Evolutionary conservation across 306 rosid genomes (phyloP), one percentile per base, ranked within the genome.

Genomic region (Castanea mollissima): DNA sequence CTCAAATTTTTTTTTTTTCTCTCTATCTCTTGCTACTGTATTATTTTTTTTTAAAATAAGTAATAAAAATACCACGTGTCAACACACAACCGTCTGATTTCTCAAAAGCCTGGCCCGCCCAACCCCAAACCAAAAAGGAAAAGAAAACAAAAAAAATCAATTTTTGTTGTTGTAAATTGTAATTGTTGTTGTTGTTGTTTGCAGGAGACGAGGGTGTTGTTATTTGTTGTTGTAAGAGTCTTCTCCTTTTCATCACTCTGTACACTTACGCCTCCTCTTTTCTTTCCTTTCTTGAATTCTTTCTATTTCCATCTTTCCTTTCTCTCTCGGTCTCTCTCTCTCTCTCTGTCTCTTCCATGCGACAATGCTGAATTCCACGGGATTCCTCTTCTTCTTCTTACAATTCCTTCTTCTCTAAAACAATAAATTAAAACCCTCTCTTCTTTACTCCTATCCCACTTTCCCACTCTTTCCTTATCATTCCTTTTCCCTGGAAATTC

Each of bases 181-280:
- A 18, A 27, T 49, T 15, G 32, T 34, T 68, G n/a, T 67, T 4
- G 29, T 63, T 35, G 72, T 68, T 35, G 72, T 68, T 68, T n/a
- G 29, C 72, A 80, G 34, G 78, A 35, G 75, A 79, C 71, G 69
- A 83, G 83, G 79, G 84, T 34, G 52, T 34, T 35, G 20, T 68
- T 4, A 3, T 67, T 67, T 59, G 29, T 63, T 35, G 72, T 68
- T 35, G 72, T 16, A 27, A 18, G 34, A 75, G 78, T 81, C 31
- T 68, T 83, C 86, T 78, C 80, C 75, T 82, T 91, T 75, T 79
- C 82, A 12, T 8, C 46, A 41, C 46, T 41, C 25, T 87, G 88
- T 89, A 86, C 91, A 87, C 90, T 84, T 84, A 32, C 86, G 77
- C 86, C 76, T 88, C 88, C 85, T 38, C 31, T 32, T 73, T 65